phyloP scores from a whole-genome alignment of 1,284 basidiomycete genomes.

The Wolfiporia cocos region DNA sequence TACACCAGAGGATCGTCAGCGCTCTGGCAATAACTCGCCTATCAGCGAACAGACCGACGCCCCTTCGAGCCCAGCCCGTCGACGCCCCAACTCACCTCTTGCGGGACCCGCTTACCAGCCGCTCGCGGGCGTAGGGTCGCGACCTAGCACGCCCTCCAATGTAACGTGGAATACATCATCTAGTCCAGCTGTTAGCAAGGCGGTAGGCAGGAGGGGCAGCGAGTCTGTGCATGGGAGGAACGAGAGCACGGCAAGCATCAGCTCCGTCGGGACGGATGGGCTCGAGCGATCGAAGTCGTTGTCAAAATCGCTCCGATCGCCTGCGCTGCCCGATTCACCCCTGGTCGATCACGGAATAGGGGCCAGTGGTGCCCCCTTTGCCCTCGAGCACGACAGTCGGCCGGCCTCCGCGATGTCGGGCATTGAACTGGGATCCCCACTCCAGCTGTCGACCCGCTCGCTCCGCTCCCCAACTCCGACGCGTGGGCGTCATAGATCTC shows the following conservation, averaged over 20 bases:
- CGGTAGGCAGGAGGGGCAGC: slow-evolving; percentile 26
- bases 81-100: slow-evolving; percentile 63
- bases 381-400: slow-evolving; percentile 29
- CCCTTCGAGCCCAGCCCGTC: slow-evolving; percentile 45
- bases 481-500: slow-evolving; percentile 33
- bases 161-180: slow-evolving; percentile 45
- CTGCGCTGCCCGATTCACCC: slow-evolving; percentile 54
- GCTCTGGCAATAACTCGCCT: slow-evolving; percentile 23
- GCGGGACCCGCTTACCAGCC: slow-evolving; percentile 55
- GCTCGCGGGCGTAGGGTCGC: slow-evolving; percentile 40
- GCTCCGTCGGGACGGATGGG: slow-evolving; percentile 15
- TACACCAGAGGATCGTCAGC: slow-evolving; percentile 43
- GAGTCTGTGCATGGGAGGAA: slow-evolving; percentile 46
- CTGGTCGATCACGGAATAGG: slow-evolving; percentile 30
- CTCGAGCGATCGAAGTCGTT: slow-evolving; percentile 36
- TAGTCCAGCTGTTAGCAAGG: slow-evolving; percentile 16
- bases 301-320: slow-evolving; percentile 45
- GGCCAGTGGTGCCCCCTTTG: slow-evolving; percentile 16
- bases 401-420: slow-evolving; percentile 46
- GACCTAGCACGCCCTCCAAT: slow-evolving; percentile 69
- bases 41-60: slow-evolving; percentile 34
- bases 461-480: slow-evolving; percentile 63
- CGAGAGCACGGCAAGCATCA: slow-evolving; percentile 38
- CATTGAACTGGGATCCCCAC: slow-evolving; percentile 44
- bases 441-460: slow-evolving; percentile 33